Base-by-base conservation (phyloP, 2,329 filamentous ascomycete genomes). In the Nigrograna mackinnonii region DNA sequence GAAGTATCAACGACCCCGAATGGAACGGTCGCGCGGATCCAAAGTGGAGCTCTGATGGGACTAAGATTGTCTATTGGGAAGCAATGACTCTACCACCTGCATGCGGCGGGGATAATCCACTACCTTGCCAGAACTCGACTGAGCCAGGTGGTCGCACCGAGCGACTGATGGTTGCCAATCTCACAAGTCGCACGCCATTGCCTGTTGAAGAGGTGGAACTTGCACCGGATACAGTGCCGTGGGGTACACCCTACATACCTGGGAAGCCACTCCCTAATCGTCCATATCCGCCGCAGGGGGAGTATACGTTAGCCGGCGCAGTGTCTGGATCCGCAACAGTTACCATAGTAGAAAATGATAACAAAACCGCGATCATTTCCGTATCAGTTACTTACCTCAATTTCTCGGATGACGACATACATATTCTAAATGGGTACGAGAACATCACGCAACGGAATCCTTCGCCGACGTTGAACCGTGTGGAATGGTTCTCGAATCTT, bases 11-110 rank as follows among this genome's bases (percentile, higher is more conserved):
- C 39, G 73, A 77, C 39, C 69, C 74, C 0, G 64, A 74, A 19
- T 78, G 76, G 76, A 78, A 78, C 48, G 75, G 61, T 4, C 55
- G 60, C 9, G 76, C 75, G 4, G 75, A 78, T 49, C 76, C 72
- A 2, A 58, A 54, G 1, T 74, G 62, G 33, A 72, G 69, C 2
- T 60, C 50, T 1, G 75, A 78, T 46, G 66, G 68, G 4, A 77
- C 72, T 0, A 50, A 58, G 2, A 66, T 78, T 24, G 68, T 67
- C 0, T 79, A 72, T 46, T 74, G 54, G 49, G 67, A 77, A 46
- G 54, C 54, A 4, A 52, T 70, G 6, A 62, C 63, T 1, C 43
- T 67, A 4, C 43, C 65, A 0, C 74, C 74, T 1, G 64, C 64
- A 1, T 77, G 73, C 39, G 72, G 72, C 0, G 72, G 72, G 0